Evolutionary conservation across 495 filamentous ascomycete species (phyloP).

Genomic region (Gamarada debralockiae): DNA sequence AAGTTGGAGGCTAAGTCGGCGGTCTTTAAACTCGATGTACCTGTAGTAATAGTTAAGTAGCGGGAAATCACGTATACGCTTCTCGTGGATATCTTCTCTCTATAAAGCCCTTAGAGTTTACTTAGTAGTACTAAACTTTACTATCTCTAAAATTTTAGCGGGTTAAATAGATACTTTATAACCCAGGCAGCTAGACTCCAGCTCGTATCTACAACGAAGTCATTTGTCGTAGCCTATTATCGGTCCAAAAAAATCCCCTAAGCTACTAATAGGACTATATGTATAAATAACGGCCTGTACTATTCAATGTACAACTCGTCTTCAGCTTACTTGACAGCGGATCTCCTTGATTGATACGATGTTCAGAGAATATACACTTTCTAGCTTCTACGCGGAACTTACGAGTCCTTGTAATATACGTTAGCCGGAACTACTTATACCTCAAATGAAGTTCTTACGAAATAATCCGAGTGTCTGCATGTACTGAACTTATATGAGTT

Average conservation of each 20-base stretch:
- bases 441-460: conserved; percentile 18
- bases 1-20: conserved; percentile 34
- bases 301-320: conserved; percentile 31
- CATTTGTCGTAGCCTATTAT: conserved; percentile 36
- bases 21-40: conserved; percentile 55
- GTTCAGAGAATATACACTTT: conserved; percentile 27
- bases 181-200: too few relatives aligned
- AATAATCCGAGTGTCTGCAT: conserved; percentile 23
- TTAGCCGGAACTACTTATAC: conserved; percentile 27
- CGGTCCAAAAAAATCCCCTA: conserved; percentile 15
- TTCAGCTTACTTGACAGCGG: conserved; percentile 6
- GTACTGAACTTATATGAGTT: conserved; percentile 34
- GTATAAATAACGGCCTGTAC: conserved; percentile 36
- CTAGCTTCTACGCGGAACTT: conserved; percentile 25
- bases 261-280: conserved; percentile 31
- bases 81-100: too few relatives aligned
- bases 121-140: too few relatives aligned
- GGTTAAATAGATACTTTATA: too few relatives aligned
- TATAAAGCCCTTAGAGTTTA: too few relatives aligned
- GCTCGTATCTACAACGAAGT: conserved; percentile 43
- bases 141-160: too few relatives aligned
- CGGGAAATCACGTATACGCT: conserved; percentile 53
- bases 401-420: conserved; percentile 30
- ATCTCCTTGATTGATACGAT: conserved; percentile 1
- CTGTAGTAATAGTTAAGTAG: conserved; percentile 45